These are phyloP conservation scores for Mycena epipterygia DNA, from an alignment of 768 basidiomycete genomes.

Conservation along the genomic window DNA sequence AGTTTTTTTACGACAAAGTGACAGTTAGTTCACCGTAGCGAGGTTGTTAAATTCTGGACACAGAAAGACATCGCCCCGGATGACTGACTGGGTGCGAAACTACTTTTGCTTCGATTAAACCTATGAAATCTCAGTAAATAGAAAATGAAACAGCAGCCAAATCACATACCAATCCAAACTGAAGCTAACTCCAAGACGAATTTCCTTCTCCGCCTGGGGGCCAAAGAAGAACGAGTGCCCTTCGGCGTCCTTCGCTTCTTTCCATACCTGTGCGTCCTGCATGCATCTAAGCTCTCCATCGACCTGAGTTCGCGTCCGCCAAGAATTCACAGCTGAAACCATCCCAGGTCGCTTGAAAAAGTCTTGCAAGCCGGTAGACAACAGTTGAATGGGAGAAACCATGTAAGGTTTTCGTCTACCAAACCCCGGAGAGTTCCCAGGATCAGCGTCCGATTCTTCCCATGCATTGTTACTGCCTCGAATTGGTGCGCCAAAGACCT, in stretches of 20 bases:
- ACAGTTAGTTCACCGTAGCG: constrained; percentile 35
- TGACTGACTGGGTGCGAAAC: constrained; percentile 38
- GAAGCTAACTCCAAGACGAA: constrained; percentile 36
- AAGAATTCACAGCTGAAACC: constrained; percentile 25
- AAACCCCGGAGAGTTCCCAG: neutral
- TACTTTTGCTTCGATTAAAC: constrained; percentile 32
- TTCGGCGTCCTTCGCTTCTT: constrained; percentile 26
- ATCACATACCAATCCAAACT: constrained; percentile 37
- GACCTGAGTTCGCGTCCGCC: constrained; percentile 1
- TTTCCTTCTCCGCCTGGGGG: constrained; percentile 16
- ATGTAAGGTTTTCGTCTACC: constrained; percentile 6
- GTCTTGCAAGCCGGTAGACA: constrained; percentile 21
- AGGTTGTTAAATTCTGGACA: constrained; percentile 33
- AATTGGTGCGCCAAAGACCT: neutral
- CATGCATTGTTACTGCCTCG: neutral
- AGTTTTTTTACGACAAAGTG: too few relatives aligned
- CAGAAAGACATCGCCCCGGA: too few relatives aligned
- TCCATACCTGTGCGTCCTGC: constrained; percentile 35
- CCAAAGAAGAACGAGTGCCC: constrained; percentile 31
- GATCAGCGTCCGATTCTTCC: neutral
- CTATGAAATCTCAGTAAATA: constrained; percentile 13
- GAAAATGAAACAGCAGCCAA: neutral
- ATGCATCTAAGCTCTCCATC: constrained; percentile 17
- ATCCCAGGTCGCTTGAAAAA: constrained; percentile 31
- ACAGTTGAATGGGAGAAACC: constrained; percentile 32